Evolutionary conservation across 495 filamentous ascomycete species (phyloP).

Genomic region (Podospora fimiseda): DNA sequence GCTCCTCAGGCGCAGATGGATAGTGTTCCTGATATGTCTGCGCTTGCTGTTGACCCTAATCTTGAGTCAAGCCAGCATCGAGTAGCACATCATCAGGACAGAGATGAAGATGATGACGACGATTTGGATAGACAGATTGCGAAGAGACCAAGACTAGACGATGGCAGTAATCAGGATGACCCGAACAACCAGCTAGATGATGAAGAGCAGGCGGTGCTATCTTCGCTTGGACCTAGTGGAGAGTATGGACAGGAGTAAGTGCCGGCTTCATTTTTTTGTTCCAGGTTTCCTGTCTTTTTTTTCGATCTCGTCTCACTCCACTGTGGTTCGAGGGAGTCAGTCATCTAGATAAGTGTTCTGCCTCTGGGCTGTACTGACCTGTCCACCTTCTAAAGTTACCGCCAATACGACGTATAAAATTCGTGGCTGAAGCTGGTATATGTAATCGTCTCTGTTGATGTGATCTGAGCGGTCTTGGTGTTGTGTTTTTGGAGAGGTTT

Average conservation of each 20-base stretch:
- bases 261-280: background rate
- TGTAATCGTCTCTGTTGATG: too few species aligned
- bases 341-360: too few species aligned
- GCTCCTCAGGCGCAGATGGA: constrained; percentile 17
- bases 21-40: constrained; percentile 12
- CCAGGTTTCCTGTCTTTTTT: background rate
- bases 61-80: too few species aligned
- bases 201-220: constrained; percentile 37
- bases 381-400: too few species aligned
- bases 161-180: constrained; percentile 18
- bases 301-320: too few species aligned
- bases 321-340: too few species aligned
- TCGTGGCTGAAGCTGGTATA: too few species aligned
- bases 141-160: constrained; percentile 35
- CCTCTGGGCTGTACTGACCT: too few species aligned
- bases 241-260: constrained; percentile 37
- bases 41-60: constrained; percentile 27
- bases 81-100: background rate
- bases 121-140: constrained; percentile 21
- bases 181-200: constrained; percentile 10
- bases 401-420: too few species aligned
- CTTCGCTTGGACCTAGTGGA: constrained; percentile 24
- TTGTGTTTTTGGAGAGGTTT: too few species aligned
- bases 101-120: constrained; percentile 7
- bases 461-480: too few species aligned